Evolutionary conservation across 805 yeast species (phyloP).

Genomic region (Tetrapisispora nanseiensis): DNA sequence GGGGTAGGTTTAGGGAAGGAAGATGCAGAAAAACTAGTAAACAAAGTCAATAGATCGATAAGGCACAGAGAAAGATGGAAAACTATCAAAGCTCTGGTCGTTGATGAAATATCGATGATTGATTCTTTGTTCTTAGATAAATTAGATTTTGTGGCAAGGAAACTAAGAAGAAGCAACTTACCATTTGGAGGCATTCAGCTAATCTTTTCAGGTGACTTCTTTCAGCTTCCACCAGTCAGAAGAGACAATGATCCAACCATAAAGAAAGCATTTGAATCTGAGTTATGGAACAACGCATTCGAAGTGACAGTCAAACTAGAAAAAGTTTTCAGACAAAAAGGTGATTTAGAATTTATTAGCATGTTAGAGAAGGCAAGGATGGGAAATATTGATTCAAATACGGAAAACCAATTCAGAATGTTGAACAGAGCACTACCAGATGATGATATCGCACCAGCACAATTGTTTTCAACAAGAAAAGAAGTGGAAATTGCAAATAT

Average conservation of each 20-base stretch:
- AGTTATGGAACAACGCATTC: conserved; percentile 52
- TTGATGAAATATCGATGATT: conserved; percentile 77
- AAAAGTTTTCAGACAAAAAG: conserved; percentile 67
- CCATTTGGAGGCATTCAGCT: conserved; percentile 82
- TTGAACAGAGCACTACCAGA: conserved; percentile 43
- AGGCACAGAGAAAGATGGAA: conserved; percentile 49
- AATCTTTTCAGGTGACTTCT: conserved; percentile 72
- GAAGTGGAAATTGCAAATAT: conserved; percentile 65
- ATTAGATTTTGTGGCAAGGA: conserved; percentile 49
- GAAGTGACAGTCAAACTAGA: conserved; percentile 46
- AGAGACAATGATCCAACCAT: conserved; percentile 22
- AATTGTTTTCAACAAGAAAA: conserved; percentile 60
- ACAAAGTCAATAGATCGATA: conserved; percentile 44
- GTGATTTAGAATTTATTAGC: conserved; percentile 56
- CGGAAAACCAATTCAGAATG: conserved; percentile 40
- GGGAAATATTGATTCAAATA: conserved; percentile 44
- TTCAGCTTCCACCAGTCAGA: conserved; percentile 61
- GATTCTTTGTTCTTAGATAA: conserved; percentile 60
- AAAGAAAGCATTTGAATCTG: conserved; percentile 55
- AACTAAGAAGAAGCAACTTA: conserved; percentile 33
- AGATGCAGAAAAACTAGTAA: conserved; percentile 35
- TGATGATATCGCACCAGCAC: conserved; percentile 63
- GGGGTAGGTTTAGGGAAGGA: conserved; percentile 70
- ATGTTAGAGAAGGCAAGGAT: conserved; percentile 69
- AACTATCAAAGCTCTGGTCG: conserved; percentile 45